Conservation (phyloP, 2,329 filamentous ascomycete genomes). For the Drechslerella dactyloides region DNA sequence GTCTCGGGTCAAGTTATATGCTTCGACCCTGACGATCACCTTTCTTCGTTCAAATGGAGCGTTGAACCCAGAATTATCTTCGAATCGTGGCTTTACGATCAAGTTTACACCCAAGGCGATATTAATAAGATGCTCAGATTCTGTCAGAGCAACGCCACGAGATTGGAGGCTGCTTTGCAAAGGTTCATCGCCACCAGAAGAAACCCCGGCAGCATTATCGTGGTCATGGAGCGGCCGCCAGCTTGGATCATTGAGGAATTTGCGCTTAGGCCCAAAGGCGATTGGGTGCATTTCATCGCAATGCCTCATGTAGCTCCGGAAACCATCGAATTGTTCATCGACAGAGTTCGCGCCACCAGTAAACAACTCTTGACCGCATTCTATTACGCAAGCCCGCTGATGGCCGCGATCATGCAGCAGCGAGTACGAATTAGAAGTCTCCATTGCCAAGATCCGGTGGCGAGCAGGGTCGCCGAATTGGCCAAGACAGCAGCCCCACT, state of each 20-base stretch:
- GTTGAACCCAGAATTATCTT: constrained; percentile 37
- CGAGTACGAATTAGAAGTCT: background rate
- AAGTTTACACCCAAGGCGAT: constrained; percentile 14
- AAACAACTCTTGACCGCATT: constrained; percentile 14
- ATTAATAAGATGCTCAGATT: constrained; percentile 2
- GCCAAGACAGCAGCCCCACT: background rate
- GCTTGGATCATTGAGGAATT: constrained; percentile 42
- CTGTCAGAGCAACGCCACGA: constrained; percentile 17
- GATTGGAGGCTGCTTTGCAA: background rate
- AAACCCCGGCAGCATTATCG: constrained; percentile 12
- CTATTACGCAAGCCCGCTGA: constrained; percentile 4
- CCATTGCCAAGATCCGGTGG: constrained; percentile 7
- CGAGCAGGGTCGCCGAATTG: background rate
- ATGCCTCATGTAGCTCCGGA: constrained; percentile 25
- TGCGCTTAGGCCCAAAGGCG: constrained; percentile 19
- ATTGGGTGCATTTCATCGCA: constrained; percentile 40
- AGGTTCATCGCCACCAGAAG: constrained; percentile 15
- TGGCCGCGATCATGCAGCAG: constrained; percentile 3
- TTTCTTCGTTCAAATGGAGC: constrained; percentile 11
- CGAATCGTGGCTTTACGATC: constrained; percentile 28
- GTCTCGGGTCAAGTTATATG: constrained; percentile 25
- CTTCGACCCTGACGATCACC: constrained; percentile 9
- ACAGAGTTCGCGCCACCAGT: background rate
- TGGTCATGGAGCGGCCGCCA: constrained; percentile 24
- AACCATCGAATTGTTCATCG: constrained; percentile 23